These are phyloP conservation scores for Dictyostelium capitatum DNA, from an alignment of 78 protist genomes.

Conservation along the genomic window DNA sequence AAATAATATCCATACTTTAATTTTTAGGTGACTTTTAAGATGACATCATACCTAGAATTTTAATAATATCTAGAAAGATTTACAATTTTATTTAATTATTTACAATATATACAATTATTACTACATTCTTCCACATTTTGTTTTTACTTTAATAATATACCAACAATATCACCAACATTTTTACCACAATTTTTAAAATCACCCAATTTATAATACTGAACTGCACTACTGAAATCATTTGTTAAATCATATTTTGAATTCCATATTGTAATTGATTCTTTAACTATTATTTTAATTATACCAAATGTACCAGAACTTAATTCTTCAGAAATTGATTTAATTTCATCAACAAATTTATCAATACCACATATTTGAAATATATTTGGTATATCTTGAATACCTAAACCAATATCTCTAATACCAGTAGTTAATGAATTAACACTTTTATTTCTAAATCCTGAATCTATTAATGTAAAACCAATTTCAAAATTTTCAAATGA, in stretches of 20 bases:
- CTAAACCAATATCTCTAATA: constrained; percentile 3
- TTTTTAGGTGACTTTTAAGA: too few species aligned
- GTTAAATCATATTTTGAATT: constrained; percentile 32
- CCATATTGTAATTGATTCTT: constrained; percentile 50
- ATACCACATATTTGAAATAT: constrained; percentile 25
- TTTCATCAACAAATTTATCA: constrained; percentile 3
- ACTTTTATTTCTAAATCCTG: not conserved
- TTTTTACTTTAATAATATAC: not conserved
- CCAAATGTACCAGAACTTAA: constrained; percentile 32
- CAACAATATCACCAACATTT: constrained; percentile 6
- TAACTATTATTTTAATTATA: constrained; percentile 31
- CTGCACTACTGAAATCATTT: constrained; percentile 12
- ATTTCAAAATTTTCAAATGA: not conserved
- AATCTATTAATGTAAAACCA: not conserved
- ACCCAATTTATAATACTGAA: not conserved
- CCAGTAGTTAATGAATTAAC: not conserved
- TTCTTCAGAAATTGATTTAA: not conserved
- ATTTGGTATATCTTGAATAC: not conserved
- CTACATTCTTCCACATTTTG: too few species aligned
- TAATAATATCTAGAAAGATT: too few species aligned
- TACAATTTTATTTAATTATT: too few species aligned
- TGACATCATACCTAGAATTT: too few species aligned
- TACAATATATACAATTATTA: too few species aligned
- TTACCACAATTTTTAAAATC: not conserved
- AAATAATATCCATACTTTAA: too few species aligned